Evolutionary conservation across 2,329 filamentous ascomycete species (phyloP), one percentile per base, ranked within the genome.

Genomic region (Simplicillium sp.): DNA sequence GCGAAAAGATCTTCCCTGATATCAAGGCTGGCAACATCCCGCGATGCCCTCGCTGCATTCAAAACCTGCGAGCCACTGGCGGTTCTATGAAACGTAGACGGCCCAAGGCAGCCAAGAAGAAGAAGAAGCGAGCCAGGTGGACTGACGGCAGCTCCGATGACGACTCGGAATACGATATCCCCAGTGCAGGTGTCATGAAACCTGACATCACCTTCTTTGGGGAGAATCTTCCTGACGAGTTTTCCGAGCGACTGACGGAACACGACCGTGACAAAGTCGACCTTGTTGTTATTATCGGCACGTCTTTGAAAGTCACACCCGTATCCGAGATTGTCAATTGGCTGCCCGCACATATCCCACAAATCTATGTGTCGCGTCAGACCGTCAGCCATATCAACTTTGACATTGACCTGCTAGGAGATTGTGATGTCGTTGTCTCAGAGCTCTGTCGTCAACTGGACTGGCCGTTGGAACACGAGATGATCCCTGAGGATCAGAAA

Each of bases 151-250:
- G 63, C 45, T 62, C 57, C 35, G 64, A 57, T 32, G 61, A 70
- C 12, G 68, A 72, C 40, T 65, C 66, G 20, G 67, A 70, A 33
- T 71, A 67, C 47, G 62, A 67, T 46, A 77, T 84, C 32, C 78
- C 80, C 2, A 70, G 73, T 37, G 75, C 80, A 3, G 87, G 86
- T 42, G 80, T 94, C 57, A 94, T 94, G 87, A 95, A 85, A 71
- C 92, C 92, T 8, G 90, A 97, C 65, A 97, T 98, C 56, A 97
- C 87, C 36, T 97, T 98, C 68, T 97, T 97, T 54, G 90, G 90
- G 50, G 92, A 98, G 65, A 74, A 81, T 38, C 80, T 98, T 1
- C 89, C 90, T 0, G 80, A 86, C 51, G 76, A 79, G 50, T 98
- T 98, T 62, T 84, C 84, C 43, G 70, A 77, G 38, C 82, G 89